Percentiles rank a stretch among this genome's conserved stretches.
Conservation (phyloP, 139 green algal genomes). For the Volvox africanus region DNA sequence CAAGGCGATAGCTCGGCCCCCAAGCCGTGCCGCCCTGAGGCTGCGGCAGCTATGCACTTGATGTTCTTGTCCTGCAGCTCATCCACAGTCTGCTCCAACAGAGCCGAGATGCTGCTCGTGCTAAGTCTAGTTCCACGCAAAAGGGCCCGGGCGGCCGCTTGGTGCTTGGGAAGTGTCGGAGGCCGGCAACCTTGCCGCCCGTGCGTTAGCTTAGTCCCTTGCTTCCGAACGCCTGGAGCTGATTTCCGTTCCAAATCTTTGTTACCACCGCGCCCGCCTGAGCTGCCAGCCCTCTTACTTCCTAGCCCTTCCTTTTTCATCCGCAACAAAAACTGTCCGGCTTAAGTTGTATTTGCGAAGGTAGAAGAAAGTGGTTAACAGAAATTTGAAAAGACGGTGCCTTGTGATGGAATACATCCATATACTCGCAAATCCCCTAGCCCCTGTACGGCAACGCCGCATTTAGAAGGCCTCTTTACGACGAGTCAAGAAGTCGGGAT, state of each 20-base stretch:
- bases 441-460: no score
- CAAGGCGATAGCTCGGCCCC: background rate
- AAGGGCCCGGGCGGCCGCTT: background rate
- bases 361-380: no score
- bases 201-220: background rate
- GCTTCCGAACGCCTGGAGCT: background rate
- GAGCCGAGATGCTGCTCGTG: background rate
- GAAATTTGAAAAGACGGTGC: no score
- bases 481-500: constrained; percentile 76
- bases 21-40: background rate
- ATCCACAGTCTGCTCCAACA: background rate
- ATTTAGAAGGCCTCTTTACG: constrained; percentile 26
- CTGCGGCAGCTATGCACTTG: background rate
- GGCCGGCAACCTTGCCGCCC: background rate
- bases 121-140: background rate
- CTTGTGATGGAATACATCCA: no score
- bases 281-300: background rate
- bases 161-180: background rate
- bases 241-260: background rate
- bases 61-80: constrained; percentile 31
- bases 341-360: no score
- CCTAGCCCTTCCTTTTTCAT: constrained; percentile 13
- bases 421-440: no score
- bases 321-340: background rate
- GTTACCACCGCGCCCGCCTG: background rate